These are phyloP conservation scores for Trichoderma simmonsii DNA, from an alignment of 2,329 filamentous ascomycete species.

Conservation along the genomic window DNA sequence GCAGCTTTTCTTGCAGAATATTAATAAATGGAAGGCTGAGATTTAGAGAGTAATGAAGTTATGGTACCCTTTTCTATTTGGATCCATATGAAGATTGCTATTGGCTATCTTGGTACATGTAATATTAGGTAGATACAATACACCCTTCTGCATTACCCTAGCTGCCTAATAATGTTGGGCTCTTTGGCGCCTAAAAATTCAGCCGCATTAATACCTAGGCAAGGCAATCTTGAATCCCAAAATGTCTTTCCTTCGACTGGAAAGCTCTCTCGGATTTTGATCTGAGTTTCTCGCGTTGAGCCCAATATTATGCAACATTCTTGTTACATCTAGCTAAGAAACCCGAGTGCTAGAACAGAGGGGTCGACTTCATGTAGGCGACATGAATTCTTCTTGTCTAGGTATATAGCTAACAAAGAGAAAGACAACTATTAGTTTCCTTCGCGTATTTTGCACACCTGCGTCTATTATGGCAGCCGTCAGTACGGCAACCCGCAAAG, in stretches of 20 bases:
- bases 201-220: background rate
- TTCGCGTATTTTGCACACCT: background rate
- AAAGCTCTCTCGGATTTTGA: background rate
- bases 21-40: background rate
- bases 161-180: background rate
- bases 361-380: no score
- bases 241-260: background rate
- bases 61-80: background rate
- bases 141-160: background rate
- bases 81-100: background rate
- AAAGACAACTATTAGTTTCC: background rate
- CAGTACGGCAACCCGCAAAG: background rate
- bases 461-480: background rate
- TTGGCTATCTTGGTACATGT: background rate
- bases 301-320: rapidly evolving
- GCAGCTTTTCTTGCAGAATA: background rate
- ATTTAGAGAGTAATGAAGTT: background rate
- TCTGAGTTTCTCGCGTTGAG: background rate
- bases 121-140: background rate
- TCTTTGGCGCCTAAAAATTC: background rate
- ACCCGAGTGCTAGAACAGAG: background rate
- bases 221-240: background rate
- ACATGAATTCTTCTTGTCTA: background rate
- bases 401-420: background rate
- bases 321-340: background rate